Evolutionary conservation across 2,329 filamentous ascomycete species (phyloP).

Genomic region (Rhinocladiella similis): DNA sequence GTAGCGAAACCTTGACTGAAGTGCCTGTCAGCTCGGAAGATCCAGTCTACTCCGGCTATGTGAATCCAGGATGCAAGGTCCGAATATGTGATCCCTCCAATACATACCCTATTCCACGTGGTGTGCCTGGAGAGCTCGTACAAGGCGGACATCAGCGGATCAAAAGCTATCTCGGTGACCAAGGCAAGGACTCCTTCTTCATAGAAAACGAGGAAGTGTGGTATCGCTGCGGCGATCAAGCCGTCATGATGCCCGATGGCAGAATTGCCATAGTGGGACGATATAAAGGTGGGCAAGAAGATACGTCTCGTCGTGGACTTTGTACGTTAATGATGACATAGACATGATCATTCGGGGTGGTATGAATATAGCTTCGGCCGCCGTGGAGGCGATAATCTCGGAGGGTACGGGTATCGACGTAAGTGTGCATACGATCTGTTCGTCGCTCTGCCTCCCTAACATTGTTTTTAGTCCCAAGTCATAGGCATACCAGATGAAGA

Average conservation of each 20-base stretch:
- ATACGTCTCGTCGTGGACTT: too few relatives aligned
- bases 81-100: slow-evolving; percentile 40
- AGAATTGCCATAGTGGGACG: slow-evolving; percentile 43
- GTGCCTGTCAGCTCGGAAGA: neutral
- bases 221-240: slow-evolving; percentile 46
- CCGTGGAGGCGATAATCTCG: slow-evolving; percentile 39
- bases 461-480: slow-evolving; percentile 41
- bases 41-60: slow-evolving; percentile 9
- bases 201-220: slow-evolving; percentile 37
- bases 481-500: slow-evolving; percentile 47
- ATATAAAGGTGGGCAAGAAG: slow-evolving; percentile 39
- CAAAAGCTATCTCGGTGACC: slow-evolving; percentile 35
- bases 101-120: slow-evolving; percentile 32
- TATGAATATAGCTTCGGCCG: slow-evolving; percentile 46
- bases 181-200: slow-evolving; percentile 38
- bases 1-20: neutral
- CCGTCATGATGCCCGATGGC: slow-evolving; percentile 40
- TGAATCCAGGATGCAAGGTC: slow-evolving; percentile 27
- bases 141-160: slow-evolving; percentile 41
- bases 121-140: slow-evolving; percentile 44
- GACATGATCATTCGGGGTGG: slow-evolving; percentile 48
- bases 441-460: too few relatives aligned
- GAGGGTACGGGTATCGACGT: slow-evolving; percentile 37
- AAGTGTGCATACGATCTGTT: neutral
- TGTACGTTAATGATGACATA: neutral